A percentile compares a stretch with the other conserved stretches of the same genome.
Evolutionary conservation across 495 filamentous ascomycete species (phyloP).

Genomic region (Penicillium malachiteum): DNA sequence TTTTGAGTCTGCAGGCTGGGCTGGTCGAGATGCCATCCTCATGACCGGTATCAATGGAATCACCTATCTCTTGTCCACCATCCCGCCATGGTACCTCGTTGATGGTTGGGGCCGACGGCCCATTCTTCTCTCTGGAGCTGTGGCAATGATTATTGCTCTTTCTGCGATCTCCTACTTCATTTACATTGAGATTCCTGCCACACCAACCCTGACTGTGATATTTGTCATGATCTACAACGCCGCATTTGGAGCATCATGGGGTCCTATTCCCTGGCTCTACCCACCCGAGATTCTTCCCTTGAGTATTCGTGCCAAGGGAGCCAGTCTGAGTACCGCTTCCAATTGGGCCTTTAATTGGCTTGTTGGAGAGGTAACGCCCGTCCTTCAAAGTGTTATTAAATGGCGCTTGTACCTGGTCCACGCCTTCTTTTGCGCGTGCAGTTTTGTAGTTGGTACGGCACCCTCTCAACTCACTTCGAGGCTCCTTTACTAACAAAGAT

Average conservation of each 20-base stretch:
- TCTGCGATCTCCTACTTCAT: conserved; percentile 94
- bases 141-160: conserved; percentile 89
- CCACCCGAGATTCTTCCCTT: conserved; percentile 95
- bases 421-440: conserved; percentile 94
- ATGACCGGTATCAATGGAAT: conserved; percentile 98
- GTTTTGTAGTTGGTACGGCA: conserved; percentile 88
- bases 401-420: conserved; percentile 95
- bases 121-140: conserved; percentile 86
- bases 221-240: conserved; percentile 99
- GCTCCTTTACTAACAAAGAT: not conserved
- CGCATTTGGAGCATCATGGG: conserved; percentile 98
- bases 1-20: conserved; percentile 94
- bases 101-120: conserved; percentile 87
- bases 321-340: conserved; percentile 90
- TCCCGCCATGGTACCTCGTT: conserved; percentile 97
- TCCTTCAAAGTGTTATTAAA: conserved; percentile 83
- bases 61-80: conserved; percentile 83
- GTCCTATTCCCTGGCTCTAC: conserved; percentile 96
- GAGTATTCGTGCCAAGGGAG: conserved; percentile 96
- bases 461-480: not conserved
- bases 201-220: conserved; percentile 81
- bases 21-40: conserved; percentile 82
- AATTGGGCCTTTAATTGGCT: conserved; percentile 99
- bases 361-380: conserved; percentile 89
- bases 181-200: conserved; percentile 74